Conservation (phyloP, 2,329 filamentous ascomycete genomes). For the Plectosphaerella cucumerina region DNA sequence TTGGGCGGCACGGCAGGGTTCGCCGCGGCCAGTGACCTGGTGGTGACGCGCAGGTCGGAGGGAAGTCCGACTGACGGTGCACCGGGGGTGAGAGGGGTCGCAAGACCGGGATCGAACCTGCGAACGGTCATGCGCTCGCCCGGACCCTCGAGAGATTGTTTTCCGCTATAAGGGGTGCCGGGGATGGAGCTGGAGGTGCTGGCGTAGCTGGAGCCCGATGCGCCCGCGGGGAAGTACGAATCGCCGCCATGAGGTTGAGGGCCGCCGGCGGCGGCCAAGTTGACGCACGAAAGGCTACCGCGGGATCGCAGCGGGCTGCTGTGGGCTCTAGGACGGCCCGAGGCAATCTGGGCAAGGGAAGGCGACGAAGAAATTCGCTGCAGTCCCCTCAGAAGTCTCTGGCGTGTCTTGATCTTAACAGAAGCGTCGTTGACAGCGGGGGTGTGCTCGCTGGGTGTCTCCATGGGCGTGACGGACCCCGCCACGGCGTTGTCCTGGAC, state of each 20-base stretch:
- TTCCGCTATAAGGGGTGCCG: conserved; percentile 34
- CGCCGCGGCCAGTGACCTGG: conserved; percentile 3
- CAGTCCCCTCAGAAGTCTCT: conserved; percentile 67
- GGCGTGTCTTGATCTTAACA: conserved; percentile 62
- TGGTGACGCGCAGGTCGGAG: conserved; percentile 40
- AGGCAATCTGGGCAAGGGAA: conserved; percentile 55
- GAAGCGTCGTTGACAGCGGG: conserved; percentile 22
- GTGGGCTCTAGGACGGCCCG: conserved; percentile 58
- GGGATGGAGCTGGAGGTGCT: conserved; percentile 32
- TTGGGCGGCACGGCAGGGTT: conserved; percentile 11
- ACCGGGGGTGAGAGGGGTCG: conserved; percentile 27
- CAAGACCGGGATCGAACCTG: conserved; percentile 48
- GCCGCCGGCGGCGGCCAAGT: conserved; percentile 39
- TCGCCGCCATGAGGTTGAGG: conserved; percentile 23
- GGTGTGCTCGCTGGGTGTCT: conserved; percentile 18
- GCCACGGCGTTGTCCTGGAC: conserved; percentile 1
- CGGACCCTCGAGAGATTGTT: conserved; percentile 32
- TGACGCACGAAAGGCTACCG: conserved; percentile 51
- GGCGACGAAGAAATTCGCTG: conserved; percentile 80
- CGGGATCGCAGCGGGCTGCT: conserved; percentile 61
- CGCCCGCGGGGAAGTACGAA: conserved; percentile 16
- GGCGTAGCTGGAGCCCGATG: conserved; percentile 21
- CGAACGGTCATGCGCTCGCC: conserved; percentile 48
- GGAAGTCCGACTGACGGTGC: conserved; percentile 56
- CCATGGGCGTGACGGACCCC: conserved; percentile 7